These are phyloP conservation scores for Nematodospora valgi DNA, from an alignment of 805 yeast species.

Conservation along the genomic window DNA sequence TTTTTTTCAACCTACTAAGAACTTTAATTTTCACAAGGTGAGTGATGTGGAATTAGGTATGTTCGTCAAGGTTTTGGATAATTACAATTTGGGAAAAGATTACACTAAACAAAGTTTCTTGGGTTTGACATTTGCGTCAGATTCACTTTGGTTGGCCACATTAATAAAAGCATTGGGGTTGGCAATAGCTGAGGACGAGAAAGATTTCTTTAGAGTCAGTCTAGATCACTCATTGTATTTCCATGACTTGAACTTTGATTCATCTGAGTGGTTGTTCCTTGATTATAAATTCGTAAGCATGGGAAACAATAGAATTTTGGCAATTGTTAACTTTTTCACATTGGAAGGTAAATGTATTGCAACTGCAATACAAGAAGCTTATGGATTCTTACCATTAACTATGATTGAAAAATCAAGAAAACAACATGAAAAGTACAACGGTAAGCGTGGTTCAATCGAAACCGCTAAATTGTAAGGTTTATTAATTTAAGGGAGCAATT, in stretches of 20 bases:
- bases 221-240: slow-evolving; percentile 34
- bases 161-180: slow-evolving; percentile 24
- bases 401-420: slow-evolving; percentile 5
- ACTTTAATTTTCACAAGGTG: slow-evolving; percentile 9
- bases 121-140: slow-evolving; percentile 25
- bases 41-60: slow-evolving; percentile 25
- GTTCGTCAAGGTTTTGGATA: slow-evolving; percentile 29
- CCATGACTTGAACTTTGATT: slow-evolving; percentile 35
- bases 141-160: slow-evolving; percentile 29
- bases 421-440: slow-evolving; percentile 4
- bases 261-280: slow-evolving; percentile 33
- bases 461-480: slow-evolving; percentile 5
- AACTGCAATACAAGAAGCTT: slow-evolving; percentile 32
- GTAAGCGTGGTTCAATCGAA: not conserved
- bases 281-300: slow-evolving; percentile 30
- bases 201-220: slow-evolving; percentile 33
- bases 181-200: slow-evolving; percentile 11
- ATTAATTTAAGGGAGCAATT: no score
- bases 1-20: slow-evolving; percentile 10
- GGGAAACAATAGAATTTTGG: slow-evolving; percentile 34
- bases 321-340: slow-evolving; percentile 22
- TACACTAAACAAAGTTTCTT: slow-evolving; percentile 17
- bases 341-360: slow-evolving; percentile 27
- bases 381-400: slow-evolving; percentile 11
- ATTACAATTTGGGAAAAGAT: slow-evolving; percentile 21